Conservation (phyloP, 768 basidiomycete genomes). For the Mycena indigotica region DNA sequence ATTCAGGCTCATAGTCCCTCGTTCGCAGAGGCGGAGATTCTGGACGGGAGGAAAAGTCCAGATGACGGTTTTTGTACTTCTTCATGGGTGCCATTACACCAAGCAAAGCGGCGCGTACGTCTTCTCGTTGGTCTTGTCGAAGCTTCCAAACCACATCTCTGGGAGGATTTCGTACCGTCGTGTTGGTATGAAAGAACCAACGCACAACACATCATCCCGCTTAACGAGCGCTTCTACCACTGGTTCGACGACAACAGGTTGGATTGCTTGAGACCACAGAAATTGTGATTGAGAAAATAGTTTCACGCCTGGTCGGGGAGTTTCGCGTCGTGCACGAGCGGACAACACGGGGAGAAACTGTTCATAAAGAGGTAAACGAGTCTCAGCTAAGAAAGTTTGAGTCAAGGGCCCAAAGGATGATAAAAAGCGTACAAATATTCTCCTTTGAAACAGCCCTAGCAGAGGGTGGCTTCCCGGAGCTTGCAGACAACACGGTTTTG, state of each 20-base stretch:
- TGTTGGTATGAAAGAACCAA: no score
- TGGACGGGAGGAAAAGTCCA: slow-evolving; percentile 32
- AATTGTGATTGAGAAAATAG: slow-evolving; percentile 29
- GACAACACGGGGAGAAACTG: slow-evolving; percentile 51
- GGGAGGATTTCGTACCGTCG: background rate
- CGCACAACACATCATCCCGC: slow-evolving; percentile 45
- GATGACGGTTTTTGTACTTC: slow-evolving; percentile 16
- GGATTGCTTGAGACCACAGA: slow-evolving; percentile 25
- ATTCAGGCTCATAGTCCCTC: slow-evolving; percentile 28
- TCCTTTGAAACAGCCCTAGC: slow-evolving; percentile 41
- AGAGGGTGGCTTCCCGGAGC: slow-evolving; percentile 33
- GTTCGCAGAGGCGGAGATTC: slow-evolving; percentile 23
- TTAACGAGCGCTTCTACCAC: slow-evolving; percentile 35
- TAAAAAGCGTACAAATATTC: slow-evolving; percentile 32
- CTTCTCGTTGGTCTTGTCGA: slow-evolving; percentile 23
- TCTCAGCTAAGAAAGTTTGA: slow-evolving; percentile 28
- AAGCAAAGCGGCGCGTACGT: slow-evolving; percentile 24
- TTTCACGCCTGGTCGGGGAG: slow-evolving; percentile 42
- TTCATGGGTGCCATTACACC: slow-evolving; percentile 19
- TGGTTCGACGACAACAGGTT: slow-evolving; percentile 30
- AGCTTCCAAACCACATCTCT: slow-evolving; percentile 19
- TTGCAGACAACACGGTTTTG: slow-evolving; percentile 29
- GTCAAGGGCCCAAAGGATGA: no score
- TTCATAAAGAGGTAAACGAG: slow-evolving; percentile 29
- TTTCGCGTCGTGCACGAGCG: slow-evolving; percentile 46